These are phyloP conservation scores for Globisporangium paddicum DNA, from an alignment of 352 stramenopile genomes.

Conservation along the genomic window DNA sequence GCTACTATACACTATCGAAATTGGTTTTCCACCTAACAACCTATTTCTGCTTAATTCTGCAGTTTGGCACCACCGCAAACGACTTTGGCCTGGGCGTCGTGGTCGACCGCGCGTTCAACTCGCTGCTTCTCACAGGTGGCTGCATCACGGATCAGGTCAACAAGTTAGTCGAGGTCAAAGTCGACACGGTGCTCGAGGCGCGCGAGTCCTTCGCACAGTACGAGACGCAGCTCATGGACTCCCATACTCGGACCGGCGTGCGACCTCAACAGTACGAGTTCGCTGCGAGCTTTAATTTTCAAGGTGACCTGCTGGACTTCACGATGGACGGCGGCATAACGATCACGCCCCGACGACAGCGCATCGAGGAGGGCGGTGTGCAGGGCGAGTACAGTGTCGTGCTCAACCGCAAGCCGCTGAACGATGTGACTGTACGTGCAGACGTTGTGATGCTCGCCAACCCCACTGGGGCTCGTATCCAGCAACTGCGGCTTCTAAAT, in stretches of 20 bases:
- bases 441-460: conserved; percentile 33
- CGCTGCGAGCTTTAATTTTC: conserved; percentile 40
- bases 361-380: conserved; percentile 40
- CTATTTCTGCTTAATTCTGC: neutral
- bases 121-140: conserved; percentile 48
- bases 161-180: conserved; percentile 35
- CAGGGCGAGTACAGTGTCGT: conserved; percentile 61
- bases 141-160: conserved; percentile 39
- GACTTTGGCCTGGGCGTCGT: conserved; percentile 55
- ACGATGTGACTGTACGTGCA: conserved; percentile 38
- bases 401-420: conserved; percentile 56
- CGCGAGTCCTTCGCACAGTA: conserved; percentile 33
- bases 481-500: conserved; percentile 35
- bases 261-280: conserved; percentile 41
- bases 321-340: conserved; percentile 68
- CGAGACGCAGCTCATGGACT: conserved; percentile 52
- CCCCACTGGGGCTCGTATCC: conserved; percentile 19
- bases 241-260: conserved; percentile 19
- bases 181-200: conserved; percentile 35
- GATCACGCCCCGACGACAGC: conserved; percentile 36
- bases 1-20: neutral
- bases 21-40: neutral
- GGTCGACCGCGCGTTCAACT: conserved; percentile 39
- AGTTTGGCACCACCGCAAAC: conserved; percentile 64
- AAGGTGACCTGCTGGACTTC: conserved; percentile 62